phyloP scores from a whole-genome alignment of 345 rosid species.

The Gossypium arboreum region DNA sequence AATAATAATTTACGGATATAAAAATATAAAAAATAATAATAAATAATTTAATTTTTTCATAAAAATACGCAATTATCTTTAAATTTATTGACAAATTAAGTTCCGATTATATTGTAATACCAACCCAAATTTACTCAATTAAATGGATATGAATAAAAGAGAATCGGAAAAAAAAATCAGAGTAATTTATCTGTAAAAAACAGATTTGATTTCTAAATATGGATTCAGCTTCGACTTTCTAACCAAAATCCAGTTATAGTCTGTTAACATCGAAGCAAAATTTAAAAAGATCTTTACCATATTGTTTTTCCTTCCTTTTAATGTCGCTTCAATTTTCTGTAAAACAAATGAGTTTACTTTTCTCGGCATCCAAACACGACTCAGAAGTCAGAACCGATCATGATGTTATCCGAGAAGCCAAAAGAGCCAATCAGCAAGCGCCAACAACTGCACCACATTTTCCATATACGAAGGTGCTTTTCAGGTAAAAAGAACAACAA shows the following conservation, averaged over 20 bases:
- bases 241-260: background rate
- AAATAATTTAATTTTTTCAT: too few relatives aligned
- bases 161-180: background rate
- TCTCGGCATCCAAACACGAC: background rate
- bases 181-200: background rate
- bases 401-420: constrained; percentile 44
- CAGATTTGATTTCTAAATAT: background rate
- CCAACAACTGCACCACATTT: constrained; percentile 16
- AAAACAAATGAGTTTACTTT: background rate
- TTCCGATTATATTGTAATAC: too few relatives aligned
- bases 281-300: background rate
- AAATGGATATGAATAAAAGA: background rate
- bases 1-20: too few relatives aligned
- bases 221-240: background rate
- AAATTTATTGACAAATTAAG: too few relatives aligned
- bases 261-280: background rate
- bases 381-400: too few relatives aligned
- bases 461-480: constrained; percentile 30
- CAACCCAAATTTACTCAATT: too few relatives aligned
- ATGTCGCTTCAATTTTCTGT: background rate
- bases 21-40: too few relatives aligned
- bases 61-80: too few relatives aligned
- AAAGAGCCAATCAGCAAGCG: constrained; percentile 33
- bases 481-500: constrained; percentile 15
- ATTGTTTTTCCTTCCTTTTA: background rate